These are phyloP conservation scores for Kluyveromyces sp. DNA, from an alignment of 1,139 yeast genomes.

Conservation along the genomic window DNA sequence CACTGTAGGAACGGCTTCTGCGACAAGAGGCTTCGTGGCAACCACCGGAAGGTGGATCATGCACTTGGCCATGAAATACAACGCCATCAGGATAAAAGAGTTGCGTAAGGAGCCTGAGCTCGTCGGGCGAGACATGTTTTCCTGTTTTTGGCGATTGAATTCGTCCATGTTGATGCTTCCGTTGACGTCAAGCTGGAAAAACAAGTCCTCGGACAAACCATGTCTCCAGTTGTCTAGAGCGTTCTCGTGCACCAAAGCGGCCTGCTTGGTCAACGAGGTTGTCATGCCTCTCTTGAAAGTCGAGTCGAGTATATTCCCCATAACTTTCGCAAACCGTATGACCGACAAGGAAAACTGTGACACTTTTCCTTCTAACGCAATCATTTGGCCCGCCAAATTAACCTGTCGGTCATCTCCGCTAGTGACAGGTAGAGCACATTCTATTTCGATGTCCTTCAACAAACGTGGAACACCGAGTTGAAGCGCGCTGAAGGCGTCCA, in stretches of 20 bases:
- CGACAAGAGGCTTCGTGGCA: conserved; percentile 34
- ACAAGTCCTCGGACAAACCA: conserved; percentile 54
- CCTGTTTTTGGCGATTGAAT: conserved; percentile 23
- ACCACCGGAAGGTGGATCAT: conserved; percentile 74
- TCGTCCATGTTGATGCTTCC: conserved; percentile 37
- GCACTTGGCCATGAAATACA: conserved; percentile 74
- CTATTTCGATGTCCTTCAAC: conserved; percentile 72
- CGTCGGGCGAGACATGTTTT: neutral
- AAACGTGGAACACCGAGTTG: conserved; percentile 78
- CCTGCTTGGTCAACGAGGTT: conserved; percentile 35
- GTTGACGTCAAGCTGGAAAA: conserved; percentile 60
- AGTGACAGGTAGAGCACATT: conserved; percentile 75
- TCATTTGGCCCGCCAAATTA: conserved; percentile 30
- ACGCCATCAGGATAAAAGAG: conserved; percentile 42
- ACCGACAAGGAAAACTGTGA: conserved; percentile 53
- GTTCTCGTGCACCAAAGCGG: conserved; percentile 50
- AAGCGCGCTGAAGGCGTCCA: conserved; percentile 71
- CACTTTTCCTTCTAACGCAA: conserved; percentile 57
- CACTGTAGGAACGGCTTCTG: conserved; percentile 5
- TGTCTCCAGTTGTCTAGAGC: conserved; percentile 74
- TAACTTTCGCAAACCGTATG: conserved; percentile 64
- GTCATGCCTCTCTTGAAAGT: conserved; percentile 45
- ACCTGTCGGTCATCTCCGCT: conserved; percentile 49
- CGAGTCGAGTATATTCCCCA: conserved; percentile 68
- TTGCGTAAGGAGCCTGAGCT: conserved; percentile 34